Conservation (phyloP, 352 stramenopile species). For the Phytophthora cactorum region DNA sequence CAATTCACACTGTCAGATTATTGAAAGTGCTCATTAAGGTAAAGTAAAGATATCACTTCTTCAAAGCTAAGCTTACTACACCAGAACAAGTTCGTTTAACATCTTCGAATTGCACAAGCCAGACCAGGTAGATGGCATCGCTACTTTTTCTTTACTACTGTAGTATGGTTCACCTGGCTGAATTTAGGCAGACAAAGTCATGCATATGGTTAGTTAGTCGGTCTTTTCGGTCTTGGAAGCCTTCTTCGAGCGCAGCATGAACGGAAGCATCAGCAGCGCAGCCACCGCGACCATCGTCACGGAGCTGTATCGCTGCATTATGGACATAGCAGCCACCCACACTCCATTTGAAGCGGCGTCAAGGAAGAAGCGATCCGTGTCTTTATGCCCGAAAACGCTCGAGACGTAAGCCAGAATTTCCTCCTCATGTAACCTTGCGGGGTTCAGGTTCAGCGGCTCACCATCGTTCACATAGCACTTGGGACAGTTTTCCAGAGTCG, state of each 20-base stretch:
- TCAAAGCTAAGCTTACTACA: no score
- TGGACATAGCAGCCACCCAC: conserved; percentile 37
- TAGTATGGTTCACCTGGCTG: no score
- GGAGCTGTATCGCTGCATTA: conserved; percentile 45
- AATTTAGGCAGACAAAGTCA: neutral
- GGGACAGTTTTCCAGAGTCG: conserved; percentile 47
- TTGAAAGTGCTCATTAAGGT: no score
- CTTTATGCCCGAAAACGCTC: conserved; percentile 61
- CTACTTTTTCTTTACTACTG: no score
- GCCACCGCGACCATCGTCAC: conserved; percentile 35
- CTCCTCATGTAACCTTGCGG: conserved; percentile 47
- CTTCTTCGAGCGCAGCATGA: conserved; percentile 36
- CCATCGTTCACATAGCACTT: conserved; percentile 63
- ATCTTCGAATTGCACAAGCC: no score
- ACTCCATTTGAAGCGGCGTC: conserved; percentile 55
- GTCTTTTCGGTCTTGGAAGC: conserved; percentile 29
- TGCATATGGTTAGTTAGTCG: conserved; percentile 22
- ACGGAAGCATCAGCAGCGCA: conserved; percentile 29
- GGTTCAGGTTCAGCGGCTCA: conserved; percentile 52
- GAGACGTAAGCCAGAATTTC: conserved; percentile 55
- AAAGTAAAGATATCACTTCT: no score
- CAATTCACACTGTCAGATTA: no score
- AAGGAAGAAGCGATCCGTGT: conserved; percentile 51
- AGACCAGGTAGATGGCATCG: no score
- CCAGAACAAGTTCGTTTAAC: no score